A percentile compares a stretch with the other conserved stretches of the same genome.
phyloP scores from a whole-genome alignment of 1,139 yeast species.

The Diutina siamensis region DNA sequence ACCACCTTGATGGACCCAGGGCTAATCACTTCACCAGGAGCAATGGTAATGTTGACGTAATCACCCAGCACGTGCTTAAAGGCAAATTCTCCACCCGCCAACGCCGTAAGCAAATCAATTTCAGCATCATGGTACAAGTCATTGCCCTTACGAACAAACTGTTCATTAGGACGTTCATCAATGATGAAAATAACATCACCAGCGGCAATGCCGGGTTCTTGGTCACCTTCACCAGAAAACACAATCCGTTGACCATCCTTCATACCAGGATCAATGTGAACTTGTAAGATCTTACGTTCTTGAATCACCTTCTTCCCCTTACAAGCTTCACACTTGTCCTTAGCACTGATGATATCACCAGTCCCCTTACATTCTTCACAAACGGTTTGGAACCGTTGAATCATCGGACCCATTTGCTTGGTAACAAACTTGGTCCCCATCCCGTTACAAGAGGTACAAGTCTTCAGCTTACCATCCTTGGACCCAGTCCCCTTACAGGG shows the following conservation, averaged over 20 bases:
- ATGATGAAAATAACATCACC: slow-evolving; percentile 93
- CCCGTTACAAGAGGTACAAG: slow-evolving; percentile 81
- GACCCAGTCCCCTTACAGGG: slow-evolving; percentile 95
- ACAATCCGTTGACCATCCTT: slow-evolving; percentile 85
- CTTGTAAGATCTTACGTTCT: slow-evolving; percentile 91
- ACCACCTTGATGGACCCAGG: slow-evolving; percentile 77
- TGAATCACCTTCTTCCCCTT: slow-evolving; percentile 77
- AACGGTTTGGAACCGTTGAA: slow-evolving; percentile 91
- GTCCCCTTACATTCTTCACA: slow-evolving; percentile 91
- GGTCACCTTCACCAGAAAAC: slow-evolving; percentile 95
- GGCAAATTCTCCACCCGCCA: slow-evolving; percentile 90
- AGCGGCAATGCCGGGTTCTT: slow-evolving; percentile 87
- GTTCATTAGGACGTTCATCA: slow-evolving; percentile 76
- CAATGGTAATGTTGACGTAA: slow-evolving; percentile 67
- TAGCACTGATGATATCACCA: slow-evolving; percentile 80
- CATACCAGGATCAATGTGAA: slow-evolving; percentile 96
- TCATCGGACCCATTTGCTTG: slow-evolving; percentile 99
- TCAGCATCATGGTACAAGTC: slow-evolving; percentile 80
- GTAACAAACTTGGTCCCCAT: slow-evolving; percentile 87
- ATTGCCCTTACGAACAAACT: slow-evolving; percentile 80
- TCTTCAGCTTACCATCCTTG: slow-evolving; percentile 80
- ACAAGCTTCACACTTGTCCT: slow-evolving; percentile 84
- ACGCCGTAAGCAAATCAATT: slow-evolving; percentile 84
- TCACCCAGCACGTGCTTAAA: slow-evolving; percentile 84
- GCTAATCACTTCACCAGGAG: slow-evolving; percentile 87